Base-by-base conservation (phyloP, 2,329 filamentous ascomycete species). In the Aspergillus sp. region DNA sequence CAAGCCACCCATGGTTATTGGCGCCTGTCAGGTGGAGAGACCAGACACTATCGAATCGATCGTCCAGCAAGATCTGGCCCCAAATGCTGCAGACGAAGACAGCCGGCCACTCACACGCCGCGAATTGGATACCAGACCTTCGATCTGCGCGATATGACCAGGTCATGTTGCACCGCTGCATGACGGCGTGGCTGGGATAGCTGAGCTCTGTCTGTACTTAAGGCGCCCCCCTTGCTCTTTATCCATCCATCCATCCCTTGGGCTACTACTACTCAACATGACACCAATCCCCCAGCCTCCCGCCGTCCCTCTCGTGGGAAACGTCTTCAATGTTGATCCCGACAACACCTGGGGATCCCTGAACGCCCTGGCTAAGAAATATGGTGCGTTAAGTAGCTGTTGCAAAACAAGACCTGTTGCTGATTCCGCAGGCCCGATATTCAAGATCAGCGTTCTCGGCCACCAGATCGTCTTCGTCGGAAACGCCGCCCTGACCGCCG, bases 401-500 rank as follows among this genome's bases (percentile, higher is more conserved):
- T 17, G 15, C 7, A 22, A 15, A 8, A 14, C 6, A 14, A n/a
- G 13, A 19, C 11, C 13, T 25, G 15, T 29, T 13, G 15, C 26
- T 19, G 15, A 13, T 31, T 3, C 20, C 19, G 12, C 42, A 75
- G 75, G 74, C 20, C 68, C 72, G 16, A 76, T 81, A 36, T 81
- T 67, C 55, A 70, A 72, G 41, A 58, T 82, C 30, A 64, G 57
- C 4, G 64, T 69, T 4, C 63, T 68, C 1, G 55, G 52, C 10
- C 48, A 59, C 4, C 62, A 66, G 5, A 49, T 65, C 11, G 63
- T 78, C 27, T 58, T 80, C 35, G 60, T 73, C 27, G 67, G 63
- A 26, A 72, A 61, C 19, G 66, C 71, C 12, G 68, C 67, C 24
- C 60, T 83, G 0, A 60, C 81, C 19, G 68, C 80, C 35, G 79